Base-by-base conservation (phyloP, 164 flowering plant genomes). In the Malania oleifera region DNA sequence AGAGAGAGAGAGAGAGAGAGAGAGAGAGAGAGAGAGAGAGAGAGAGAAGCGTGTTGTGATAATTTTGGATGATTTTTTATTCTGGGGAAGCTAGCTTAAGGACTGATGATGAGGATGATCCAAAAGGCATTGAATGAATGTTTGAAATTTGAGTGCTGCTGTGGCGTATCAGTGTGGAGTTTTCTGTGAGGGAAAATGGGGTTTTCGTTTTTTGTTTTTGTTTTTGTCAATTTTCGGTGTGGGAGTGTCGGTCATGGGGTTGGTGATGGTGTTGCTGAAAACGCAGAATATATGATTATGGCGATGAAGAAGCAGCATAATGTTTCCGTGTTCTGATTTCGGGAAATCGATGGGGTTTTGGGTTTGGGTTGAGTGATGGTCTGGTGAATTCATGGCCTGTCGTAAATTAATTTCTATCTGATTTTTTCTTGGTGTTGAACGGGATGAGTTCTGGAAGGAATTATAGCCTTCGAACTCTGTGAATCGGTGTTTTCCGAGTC, bases 61-160 rank as follows among this genome's bases (percentile, higher is more conserved):
- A 3, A 18, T 25, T 48, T 46, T 34, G 19, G 44, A 41, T 15
- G 39, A 54, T 54, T 43, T 28, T 25, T 52, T 18, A 40, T 26
- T 29, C 44, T 45, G 51, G 12, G 26, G 50, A 19, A 5, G 46
- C 4, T 11, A 3, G 3, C 4, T 4, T 2, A 54, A 60, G 75
- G 75, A 60, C 67, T 53, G 62, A 62, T 63, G 55, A 43, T 39
- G 62, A 11, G 41, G 41, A 60, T 63, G 67, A 64, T 68, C 61
- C 65, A 57, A 68, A 65, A 64, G 53, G 56, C 63, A 60, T 60
- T 60, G 63, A 60, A 60, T 60, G 63, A 60, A 49, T 60, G 56
- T 49, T 60, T 60, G 63, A 60, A 60, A 25, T 44, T 1, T 35
- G 35, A 50, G 58, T 43, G 29, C 49, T 18, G 52, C 35, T 46